Evolutionary conservation across 768 basidiomycete species (phyloP).

Genomic region (Melanogaster broomeanus): DNA sequence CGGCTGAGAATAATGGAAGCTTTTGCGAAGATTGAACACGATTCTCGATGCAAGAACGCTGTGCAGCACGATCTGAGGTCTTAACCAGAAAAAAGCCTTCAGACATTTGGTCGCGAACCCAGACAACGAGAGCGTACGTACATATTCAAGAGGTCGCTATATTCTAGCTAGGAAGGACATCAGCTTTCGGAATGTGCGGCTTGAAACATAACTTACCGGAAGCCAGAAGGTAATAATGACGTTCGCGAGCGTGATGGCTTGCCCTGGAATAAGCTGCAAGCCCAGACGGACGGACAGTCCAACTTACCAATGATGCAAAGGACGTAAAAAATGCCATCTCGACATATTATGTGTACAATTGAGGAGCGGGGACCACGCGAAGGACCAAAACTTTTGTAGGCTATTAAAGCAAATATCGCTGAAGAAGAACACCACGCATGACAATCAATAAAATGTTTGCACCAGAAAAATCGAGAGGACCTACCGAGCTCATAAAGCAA

Average conservation of each 20-base stretch:
- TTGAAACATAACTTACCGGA: constrained; percentile 1
- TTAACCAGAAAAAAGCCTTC: neutral
- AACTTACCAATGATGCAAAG: constrained; percentile 17
- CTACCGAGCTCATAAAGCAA: constrained; percentile 5
- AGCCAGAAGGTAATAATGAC: constrained; percentile 5
- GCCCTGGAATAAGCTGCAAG: neutral
- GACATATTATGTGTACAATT: constrained; percentile 11
- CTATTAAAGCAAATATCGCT: constrained; percentile 12
- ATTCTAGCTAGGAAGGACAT: neutral
- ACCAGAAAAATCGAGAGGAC: neutral
- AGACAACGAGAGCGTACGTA: neutral
- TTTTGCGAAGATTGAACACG: constrained; percentile 6
- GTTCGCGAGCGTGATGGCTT: constrained; percentile 18
- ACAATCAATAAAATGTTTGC: too few species aligned
- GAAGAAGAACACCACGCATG: neutral
- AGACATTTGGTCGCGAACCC: neutral
- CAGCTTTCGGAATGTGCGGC: neutral
- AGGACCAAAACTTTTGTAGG: constrained; percentile 1
- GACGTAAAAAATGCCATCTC: constrained; percentile 20
- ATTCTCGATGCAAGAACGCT: constrained; percentile 10
- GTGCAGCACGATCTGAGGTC: neutral
- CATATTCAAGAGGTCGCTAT: constrained; percentile 3
- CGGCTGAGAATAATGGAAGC: neutral
- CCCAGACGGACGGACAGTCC: too few species aligned
- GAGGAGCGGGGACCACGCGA: constrained; percentile 1